phyloP scores from a whole-genome alignment of 2,329 filamentous ascomycete species.

The Penicillium sp. region DNA sequence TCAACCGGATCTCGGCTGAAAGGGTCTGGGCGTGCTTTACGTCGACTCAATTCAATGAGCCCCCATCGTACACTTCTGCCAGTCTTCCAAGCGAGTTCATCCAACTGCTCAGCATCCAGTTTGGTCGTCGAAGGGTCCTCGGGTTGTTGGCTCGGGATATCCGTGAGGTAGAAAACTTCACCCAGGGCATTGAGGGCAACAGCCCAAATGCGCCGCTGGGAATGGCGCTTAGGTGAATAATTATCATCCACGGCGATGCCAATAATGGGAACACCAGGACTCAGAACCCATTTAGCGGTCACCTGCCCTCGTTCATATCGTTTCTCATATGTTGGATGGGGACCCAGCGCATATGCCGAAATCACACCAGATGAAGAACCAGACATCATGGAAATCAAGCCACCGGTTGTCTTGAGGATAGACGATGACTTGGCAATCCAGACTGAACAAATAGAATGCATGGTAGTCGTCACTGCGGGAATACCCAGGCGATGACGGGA shows the following conservation, averaged over 20 bases:
- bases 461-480: constrained; percentile 65
- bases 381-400: constrained; percentile 73
- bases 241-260: constrained; percentile 77
- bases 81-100: constrained; percentile 71
- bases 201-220: constrained; percentile 75
- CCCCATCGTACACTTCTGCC: constrained; percentile 78
- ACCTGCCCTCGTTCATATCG: constrained; percentile 69
- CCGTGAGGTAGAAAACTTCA: constrained; percentile 79
- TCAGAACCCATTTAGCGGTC: constrained; percentile 83
- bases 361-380: constrained; percentile 81
- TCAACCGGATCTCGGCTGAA: constrained; percentile 63
- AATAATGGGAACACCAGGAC: constrained; percentile 88
- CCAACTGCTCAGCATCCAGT: constrained; percentile 49
- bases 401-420: constrained; percentile 67
- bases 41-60: constrained; percentile 70
- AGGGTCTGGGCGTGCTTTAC: constrained; percentile 66
- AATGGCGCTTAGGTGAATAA: constrained; percentile 67
- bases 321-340: constrained; percentile 54
- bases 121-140: constrained; percentile 43
- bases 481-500: constrained; percentile 66
- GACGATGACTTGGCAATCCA: constrained; percentile 84
- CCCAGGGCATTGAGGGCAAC: constrained; percentile 89
- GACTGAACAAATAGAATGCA: constrained; percentile 69
- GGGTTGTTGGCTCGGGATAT: constrained; percentile 58
- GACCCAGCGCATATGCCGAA: constrained; percentile 72